Base-by-base conservation (phyloP, 1,284 basidiomycete species). In the Pterulicium gracile region DNA sequence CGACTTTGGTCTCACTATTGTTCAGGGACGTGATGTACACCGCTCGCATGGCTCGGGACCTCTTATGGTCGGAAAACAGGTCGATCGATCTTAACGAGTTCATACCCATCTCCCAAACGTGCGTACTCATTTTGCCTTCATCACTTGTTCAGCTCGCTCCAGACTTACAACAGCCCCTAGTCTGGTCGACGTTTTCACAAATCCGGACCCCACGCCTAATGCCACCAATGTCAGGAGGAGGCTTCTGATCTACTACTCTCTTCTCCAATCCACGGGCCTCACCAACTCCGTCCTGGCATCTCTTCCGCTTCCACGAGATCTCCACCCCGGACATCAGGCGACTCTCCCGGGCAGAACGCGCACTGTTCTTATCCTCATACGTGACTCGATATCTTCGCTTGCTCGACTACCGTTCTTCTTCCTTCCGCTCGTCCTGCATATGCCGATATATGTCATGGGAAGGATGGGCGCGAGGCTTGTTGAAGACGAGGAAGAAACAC, bases 61-160 rank as follows among this genome's bases (percentile, higher is more conserved):
- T 98, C 40, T 69, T 97, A 19, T 98, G 90, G 88, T 80, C 82
- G 54, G 72, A 77, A 47, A 81, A 88, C 50, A 73, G 74, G 48
- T 73, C 77, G 35, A 77, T 96, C 47, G 71, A 80, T 42, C 73
- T 94, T 18, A 76, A 83, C 44, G 80, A 94, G 49, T 93, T 86
- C 58, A 81, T 90, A 15, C 62, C 70, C 12, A 73, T 94, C 43
- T 87, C 87, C n/a, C 93, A 97, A 61, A 93, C 89, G 90, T 94
- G 61, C 55, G 76, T 62, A 48, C 3, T 18, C 23, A 24, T 40
- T 22, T 14, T 20, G 24, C 47, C 48, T 58, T 24, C 56, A 50
- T 48, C 34, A 46, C 44, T 50, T 48, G 46, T 51, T 50, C 55
- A 60, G 44, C 45, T 47, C 35, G 49, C 19, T 44, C 45, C 40